Conservation (phyloP, 1,284 basidiomycete species). For the Marasmius oreades region DNA sequence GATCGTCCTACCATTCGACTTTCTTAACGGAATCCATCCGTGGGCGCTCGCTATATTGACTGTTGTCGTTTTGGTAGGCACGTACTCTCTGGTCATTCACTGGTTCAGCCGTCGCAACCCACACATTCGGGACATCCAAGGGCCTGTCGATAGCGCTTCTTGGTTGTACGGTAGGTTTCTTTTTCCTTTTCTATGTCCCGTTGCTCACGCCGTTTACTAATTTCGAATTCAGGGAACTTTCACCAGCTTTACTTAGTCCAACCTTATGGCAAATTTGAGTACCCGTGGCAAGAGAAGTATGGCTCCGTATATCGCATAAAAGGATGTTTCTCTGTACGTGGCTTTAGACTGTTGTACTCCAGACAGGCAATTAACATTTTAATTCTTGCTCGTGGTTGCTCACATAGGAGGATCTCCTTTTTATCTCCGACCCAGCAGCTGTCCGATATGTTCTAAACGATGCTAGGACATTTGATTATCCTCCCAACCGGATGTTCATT, state of each 20-base stretch:
- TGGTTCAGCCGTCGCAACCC: too few species aligned
- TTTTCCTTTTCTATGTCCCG: too few species aligned
- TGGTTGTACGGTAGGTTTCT: too few species aligned
- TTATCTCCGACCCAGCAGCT: not conserved
- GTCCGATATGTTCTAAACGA: not conserved
- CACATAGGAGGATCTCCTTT: not conserved
- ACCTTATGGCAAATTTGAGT: conserved; percentile 7
- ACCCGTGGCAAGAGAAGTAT: conserved; percentile 2
- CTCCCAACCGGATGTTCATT: not conserved
- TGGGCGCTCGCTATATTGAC: too few species aligned
- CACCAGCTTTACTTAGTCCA: not conserved
- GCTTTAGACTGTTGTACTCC: not conserved
- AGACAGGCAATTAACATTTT: not conserved
- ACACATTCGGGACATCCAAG: too few species aligned
- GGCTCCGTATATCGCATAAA: conserved; percentile 3
- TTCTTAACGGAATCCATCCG: too few species aligned
- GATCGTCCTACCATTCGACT: too few species aligned
- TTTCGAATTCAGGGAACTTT: conserved; percentile 5
- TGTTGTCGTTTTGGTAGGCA: too few species aligned
- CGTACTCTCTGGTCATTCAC: too few species aligned
- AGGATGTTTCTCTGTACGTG: conserved; percentile 6
- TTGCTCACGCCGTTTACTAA: too few species aligned
- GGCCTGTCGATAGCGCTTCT: too few species aligned
- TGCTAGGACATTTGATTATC: not conserved
- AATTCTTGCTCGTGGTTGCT: not conserved